These are phyloP conservation scores for Ceratobasidium sp. DNA, from an alignment of 1,284 basidiomycete genomes.

Conservation along the genomic window DNA sequence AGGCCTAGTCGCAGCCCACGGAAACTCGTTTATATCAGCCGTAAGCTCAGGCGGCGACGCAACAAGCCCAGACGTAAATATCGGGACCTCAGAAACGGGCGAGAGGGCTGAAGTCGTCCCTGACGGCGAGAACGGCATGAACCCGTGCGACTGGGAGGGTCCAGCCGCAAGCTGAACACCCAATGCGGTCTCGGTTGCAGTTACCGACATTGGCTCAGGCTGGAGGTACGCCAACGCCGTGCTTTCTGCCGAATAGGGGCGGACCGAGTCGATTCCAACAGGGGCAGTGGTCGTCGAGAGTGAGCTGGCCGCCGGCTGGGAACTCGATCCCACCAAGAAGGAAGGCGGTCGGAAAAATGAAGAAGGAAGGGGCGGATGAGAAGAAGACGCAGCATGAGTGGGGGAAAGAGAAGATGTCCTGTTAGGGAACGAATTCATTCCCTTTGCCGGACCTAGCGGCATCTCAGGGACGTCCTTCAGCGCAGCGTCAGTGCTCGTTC, in stretches of 20 bases:
- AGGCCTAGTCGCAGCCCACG: background rate
- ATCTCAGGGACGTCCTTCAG: too few relatives aligned
- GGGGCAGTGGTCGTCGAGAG: conserved; percentile 3
- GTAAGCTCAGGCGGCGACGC: conserved; percentile 8
- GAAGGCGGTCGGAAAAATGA: too few relatives aligned
- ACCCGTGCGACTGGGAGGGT: too few relatives aligned
- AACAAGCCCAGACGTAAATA: conserved; percentile 7
- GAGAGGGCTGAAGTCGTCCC: background rate
- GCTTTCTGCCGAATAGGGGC: too few relatives aligned
- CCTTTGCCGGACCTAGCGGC: background rate
- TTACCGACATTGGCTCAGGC: too few relatives aligned
- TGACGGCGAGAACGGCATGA: background rate
- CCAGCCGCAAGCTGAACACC: too few relatives aligned
- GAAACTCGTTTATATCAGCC: conserved; percentile 6
- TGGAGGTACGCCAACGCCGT: too few relatives aligned
- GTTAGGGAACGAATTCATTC: background rate
- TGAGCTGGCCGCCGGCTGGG: too few relatives aligned
- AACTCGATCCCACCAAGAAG: too few relatives aligned
- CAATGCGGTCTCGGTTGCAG: too few relatives aligned
- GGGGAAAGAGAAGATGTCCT: background rate
- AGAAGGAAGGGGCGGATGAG: too few relatives aligned
- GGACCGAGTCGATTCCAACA: too few relatives aligned
- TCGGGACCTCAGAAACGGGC: conserved; percentile 24
- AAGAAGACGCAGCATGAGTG: conserved; percentile 4
- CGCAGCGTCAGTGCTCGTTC: background rate